Evolutionary conservation across 805 yeast genomes (phyloP).

Genomic region (Candida andamanensis): DNA sequence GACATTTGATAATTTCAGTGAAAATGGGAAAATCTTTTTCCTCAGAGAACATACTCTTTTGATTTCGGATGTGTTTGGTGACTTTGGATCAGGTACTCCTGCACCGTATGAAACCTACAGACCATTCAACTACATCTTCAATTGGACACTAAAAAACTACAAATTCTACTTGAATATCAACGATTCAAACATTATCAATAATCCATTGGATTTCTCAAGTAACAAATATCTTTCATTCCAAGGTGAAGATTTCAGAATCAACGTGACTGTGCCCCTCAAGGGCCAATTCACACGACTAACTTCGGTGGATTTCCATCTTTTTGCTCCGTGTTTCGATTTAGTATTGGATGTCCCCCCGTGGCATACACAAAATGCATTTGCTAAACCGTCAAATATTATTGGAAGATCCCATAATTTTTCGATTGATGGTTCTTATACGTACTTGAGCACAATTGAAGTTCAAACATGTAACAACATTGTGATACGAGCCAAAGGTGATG

Average conservation of each 20-base stretch:
- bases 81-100: conserved; percentile 70
- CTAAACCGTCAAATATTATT: conserved; percentile 50
- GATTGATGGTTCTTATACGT: conserved; percentile 62
- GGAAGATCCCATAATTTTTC: conserved; percentile 64
- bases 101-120: conserved; percentile 71
- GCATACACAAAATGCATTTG: conserved; percentile 78
- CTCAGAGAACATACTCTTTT: conserved; percentile 79
- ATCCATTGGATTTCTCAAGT: conserved; percentile 78
- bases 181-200: conserved; percentile 82
- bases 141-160: conserved; percentile 56
- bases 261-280: conserved; percentile 54
- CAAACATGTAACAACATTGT: conserved; percentile 66
- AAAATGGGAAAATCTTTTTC: conserved; percentile 54
- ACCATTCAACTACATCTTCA: conserved; percentile 59
- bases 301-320: conserved; percentile 44
- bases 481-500: conserved; percentile 59
- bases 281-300: conserved; percentile 49
- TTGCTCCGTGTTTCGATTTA: conserved; percentile 58
- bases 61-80: conserved; percentile 65
- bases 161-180: conserved; percentile 72
- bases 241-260: conserved; percentile 51
- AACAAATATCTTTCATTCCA: conserved; percentile 72
- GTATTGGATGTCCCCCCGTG: conserved; percentile 80
- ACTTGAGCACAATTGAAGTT: conserved; percentile 52
- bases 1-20: conserved; percentile 52